A percentile compares a stretch with the other conserved stretches of the same genome.
Evolutionary conservation across 768 basidiomycete species (phyloP).

Genomic region (Auricularia sp.): DNA sequence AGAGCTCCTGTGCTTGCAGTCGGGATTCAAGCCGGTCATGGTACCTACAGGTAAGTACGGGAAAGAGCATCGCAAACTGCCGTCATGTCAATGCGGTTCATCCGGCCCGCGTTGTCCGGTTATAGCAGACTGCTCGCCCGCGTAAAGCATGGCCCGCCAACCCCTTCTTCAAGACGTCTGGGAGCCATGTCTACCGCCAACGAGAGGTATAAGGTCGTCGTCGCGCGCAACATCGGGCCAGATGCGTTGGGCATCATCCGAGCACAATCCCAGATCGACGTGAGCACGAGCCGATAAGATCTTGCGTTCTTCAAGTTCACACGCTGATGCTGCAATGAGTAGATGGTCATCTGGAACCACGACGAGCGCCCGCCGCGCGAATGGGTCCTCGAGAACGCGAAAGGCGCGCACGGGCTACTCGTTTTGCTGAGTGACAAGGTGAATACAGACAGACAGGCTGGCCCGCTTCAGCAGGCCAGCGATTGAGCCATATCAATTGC

Average conservation of each 20-base stretch:
- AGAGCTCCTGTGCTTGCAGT: no score
- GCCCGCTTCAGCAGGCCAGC: conserved; percentile 3
- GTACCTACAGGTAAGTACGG: no score
- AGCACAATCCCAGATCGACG: background rate
- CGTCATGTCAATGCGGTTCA: no score
- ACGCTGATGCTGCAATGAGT: background rate
- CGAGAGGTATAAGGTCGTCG: background rate
- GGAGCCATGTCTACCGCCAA: background rate
- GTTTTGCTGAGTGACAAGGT: conserved; percentile 69
- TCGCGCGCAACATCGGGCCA: conserved; percentile 1
- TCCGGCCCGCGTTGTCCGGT: no score
- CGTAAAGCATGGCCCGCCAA: no score
- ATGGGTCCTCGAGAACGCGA: conserved; percentile 67
- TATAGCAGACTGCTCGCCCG: no score
- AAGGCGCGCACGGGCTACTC: conserved; percentile 48
- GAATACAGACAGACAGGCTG: background rate
- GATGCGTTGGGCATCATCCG: background rate
- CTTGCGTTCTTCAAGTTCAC: background rate
- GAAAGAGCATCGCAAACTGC: no score
- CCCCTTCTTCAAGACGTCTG: background rate
- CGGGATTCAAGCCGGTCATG: no score
- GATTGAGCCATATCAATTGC: background rate
- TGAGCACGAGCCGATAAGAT: background rate
- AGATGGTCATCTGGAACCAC: background rate
- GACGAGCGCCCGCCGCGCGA: conserved; percentile 19